phyloP scores from a whole-genome alignment of 768 basidiomycete species.

The Pleurotus salmoneostramineus region DNA sequence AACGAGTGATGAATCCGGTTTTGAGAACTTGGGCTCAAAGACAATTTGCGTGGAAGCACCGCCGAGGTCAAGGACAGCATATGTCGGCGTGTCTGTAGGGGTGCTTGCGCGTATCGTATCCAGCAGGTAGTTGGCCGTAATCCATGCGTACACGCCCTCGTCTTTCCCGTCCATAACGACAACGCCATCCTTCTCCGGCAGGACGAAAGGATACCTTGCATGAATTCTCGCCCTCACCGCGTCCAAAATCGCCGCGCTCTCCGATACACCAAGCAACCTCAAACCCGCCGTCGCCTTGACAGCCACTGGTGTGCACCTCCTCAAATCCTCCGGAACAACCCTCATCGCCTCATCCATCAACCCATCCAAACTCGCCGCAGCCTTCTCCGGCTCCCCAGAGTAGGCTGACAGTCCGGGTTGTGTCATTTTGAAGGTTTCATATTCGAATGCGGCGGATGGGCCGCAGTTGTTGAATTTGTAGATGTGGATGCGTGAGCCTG shows the following conservation, averaged over 20 bases:
- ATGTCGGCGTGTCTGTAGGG: slow-evolving; percentile 45
- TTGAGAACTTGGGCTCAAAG: slow-evolving; percentile 72
- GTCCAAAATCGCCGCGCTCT: slow-evolving; percentile 68
- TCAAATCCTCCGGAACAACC: slow-evolving; percentile 67
- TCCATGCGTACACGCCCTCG: slow-evolving; percentile 99
- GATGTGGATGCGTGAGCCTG: slow-evolving; percentile 94
- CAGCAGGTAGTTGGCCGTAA: slow-evolving; percentile 93
- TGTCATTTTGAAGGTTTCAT: slow-evolving; percentile 86
- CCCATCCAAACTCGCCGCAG: slow-evolving; percentile 74
- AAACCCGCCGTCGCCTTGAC: slow-evolving; percentile 93
- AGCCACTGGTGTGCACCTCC: slow-evolving; percentile 80
- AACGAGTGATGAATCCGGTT: slow-evolving; percentile 34
- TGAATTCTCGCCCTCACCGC: slow-evolving; percentile 65
- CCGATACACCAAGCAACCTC: slow-evolving; percentile 57
- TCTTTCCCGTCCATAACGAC: slow-evolving; percentile 93
- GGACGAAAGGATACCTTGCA: slow-evolving; percentile 61
- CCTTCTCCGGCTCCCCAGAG: slow-evolving; percentile 53
- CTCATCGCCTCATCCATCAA: slow-evolving; percentile 78
- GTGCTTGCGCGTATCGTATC: slow-evolving; percentile 61
- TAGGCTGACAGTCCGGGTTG: slow-evolving; percentile 77
- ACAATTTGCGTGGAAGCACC: slow-evolving; percentile 98
- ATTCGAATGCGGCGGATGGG: slow-evolving; percentile 75
- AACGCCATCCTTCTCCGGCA: slow-evolving; percentile 56
- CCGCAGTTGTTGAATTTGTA: slow-evolving; percentile 97
- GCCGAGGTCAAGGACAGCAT: slow-evolving; percentile 93